Percentiles rank a stretch among this genome's conserved stretches.
phyloP scores from a whole-genome alignment of 306 rosid species.

The Rosa multiflora region DNA sequence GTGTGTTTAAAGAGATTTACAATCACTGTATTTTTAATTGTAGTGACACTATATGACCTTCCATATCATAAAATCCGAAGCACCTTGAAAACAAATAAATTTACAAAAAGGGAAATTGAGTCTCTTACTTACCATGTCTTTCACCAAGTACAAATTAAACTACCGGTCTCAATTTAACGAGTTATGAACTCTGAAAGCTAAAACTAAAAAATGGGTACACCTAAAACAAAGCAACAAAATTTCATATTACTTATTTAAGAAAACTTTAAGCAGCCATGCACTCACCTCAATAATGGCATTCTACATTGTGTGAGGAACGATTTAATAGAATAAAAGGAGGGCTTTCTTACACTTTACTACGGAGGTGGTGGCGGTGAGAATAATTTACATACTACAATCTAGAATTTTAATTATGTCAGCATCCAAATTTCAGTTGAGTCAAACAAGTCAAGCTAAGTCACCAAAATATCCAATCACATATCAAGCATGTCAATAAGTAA shows the following conservation, averaged over 20 bases:
- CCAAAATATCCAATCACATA: background rate
- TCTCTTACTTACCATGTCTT: background rate
- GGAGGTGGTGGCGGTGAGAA: background rate
- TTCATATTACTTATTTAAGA: background rate
- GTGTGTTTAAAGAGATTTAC: too few relatives aligned
- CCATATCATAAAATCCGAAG: background rate
- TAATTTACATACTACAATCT: background rate
- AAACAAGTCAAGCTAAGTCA: background rate
- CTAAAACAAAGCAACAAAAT: background rate
- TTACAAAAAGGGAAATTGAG: background rate
- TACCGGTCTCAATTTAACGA: background rate
- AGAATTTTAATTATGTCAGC: background rate
- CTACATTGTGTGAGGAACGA: background rate
- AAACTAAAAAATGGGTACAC: background rate
- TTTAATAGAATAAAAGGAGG: background rate
- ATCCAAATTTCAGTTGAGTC: background rate
- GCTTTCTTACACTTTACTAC: background rate
- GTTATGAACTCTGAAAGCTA: background rate
- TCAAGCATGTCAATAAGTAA: background rate
- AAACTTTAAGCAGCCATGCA: background rate
- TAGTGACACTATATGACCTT: background rate
- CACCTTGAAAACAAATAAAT: background rate
- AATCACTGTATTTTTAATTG: background rate
- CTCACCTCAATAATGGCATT: background rate
- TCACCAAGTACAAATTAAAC: background rate